Base-by-base conservation (phyloP, 768 basidiomycete species). In the Auriscalpium microsporum region DNA sequence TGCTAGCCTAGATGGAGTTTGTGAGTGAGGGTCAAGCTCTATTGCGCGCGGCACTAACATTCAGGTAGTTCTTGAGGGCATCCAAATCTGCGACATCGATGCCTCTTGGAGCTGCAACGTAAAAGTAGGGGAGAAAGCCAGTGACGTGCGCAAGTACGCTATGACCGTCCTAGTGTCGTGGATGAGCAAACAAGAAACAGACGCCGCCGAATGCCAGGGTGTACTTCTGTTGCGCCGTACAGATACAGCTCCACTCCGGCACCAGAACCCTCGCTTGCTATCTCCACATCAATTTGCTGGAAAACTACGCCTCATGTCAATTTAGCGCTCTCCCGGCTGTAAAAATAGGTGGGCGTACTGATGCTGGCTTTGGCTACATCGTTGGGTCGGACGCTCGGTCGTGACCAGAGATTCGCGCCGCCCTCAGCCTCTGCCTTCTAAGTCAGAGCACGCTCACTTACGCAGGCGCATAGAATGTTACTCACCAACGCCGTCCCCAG, bases 261-360 rank as follows among this genome's bases (percentile, higher is more conserved):
- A 2, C 71, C 70, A 4, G 66, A 67, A 8, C 65, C 65, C 35
- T 79, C 78, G 5, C 71, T 71, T 11, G 84, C 77, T 54, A 85
- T 79, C 60, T 95, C 92, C 8, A 98, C 78, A 60, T 98, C 96
- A 56, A 95, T 94, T 69, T 98, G 96, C 68, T 99, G 96, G 64
- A 98, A 98, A 16, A 88, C 92, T 94, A 56, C 10, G 36, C 5
- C 23, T 9, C 8, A 23, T 13, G 61, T 21, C 47, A 33, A 46
- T 48, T 17, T 45, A 16, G 10, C 8, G 42, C 33, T 10, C n/a
- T 17, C 48, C 52, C 10, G 35, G 7, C 28, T 38, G 42, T 16
- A 40, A 17, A 37, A 35, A 10, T 34, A 42, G 19, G 17, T 10
- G 13, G 14, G 52, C 84, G 55, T 40, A 91, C 93, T 71, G 56